These are phyloP conservation scores for Xylariaceae sp. DNA, from an alignment of 2,329 filamentous ascomycete species.

Conservation along the genomic window DNA sequence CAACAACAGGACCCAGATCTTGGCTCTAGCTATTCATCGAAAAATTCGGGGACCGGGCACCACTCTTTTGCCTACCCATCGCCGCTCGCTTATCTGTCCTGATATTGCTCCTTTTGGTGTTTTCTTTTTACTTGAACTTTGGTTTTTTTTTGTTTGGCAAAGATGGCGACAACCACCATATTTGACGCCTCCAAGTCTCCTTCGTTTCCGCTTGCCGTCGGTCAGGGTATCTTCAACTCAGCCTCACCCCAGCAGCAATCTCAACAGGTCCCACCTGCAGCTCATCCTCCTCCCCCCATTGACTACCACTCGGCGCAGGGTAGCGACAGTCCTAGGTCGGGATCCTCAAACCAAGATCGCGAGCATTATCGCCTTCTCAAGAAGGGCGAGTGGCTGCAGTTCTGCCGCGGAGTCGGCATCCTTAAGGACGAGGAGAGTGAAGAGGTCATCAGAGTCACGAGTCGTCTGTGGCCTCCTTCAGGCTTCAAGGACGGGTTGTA, in stretches of 20 bases:
- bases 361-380: conserved; percentile 34
- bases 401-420: conserved; percentile 44
- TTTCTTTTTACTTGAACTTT: neutral
- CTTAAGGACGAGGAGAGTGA: conserved; percentile 41
- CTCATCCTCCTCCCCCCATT: too few species aligned
- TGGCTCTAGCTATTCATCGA: too few species aligned
- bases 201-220: neutral
- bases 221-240: conserved; percentile 1
- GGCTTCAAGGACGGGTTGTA: conserved; percentile 47
- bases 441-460: conserved; percentile 37
- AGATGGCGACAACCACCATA: conserved; percentile 10
- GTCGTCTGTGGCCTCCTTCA: conserved; percentile 40
- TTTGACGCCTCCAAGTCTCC: conserved; percentile 9
- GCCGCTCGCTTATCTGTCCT: too few species aligned
- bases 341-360: neutral
- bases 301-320: too few species aligned
- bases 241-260: neutral
- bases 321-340: neutral
- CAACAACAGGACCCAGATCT: too few species aligned
- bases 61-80: too few species aligned
- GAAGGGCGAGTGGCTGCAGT: conserved; percentile 39
- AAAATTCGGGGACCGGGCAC: too few species aligned
- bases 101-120: neutral
- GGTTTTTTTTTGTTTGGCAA: neutral
- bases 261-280: neutral